Evolutionary conservation across 495 filamentous ascomycete species (phyloP).

Genomic region (Staphylotrichum tortipilum): DNA sequence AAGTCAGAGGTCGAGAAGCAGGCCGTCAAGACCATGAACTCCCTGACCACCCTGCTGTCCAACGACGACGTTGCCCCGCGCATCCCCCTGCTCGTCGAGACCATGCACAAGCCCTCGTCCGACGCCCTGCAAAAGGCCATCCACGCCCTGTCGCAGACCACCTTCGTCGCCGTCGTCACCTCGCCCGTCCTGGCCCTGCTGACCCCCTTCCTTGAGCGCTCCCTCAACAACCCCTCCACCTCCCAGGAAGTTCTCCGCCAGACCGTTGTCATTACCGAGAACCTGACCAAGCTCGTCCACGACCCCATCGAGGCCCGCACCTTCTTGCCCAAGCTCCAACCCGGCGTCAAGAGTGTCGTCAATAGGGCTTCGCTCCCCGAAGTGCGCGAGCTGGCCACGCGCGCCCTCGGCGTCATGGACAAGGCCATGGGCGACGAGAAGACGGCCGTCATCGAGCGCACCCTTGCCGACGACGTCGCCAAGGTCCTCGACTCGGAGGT

Average conservation of each 20-base stretch:
- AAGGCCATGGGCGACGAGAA: conserved; percentile 80
- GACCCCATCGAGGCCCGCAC: conserved; percentile 92
- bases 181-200: conserved; percentile 97
- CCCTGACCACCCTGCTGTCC: conserved; percentile 79
- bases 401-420: conserved; percentile 79
- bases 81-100: conserved; percentile 86
- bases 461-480: conserved; percentile 67
- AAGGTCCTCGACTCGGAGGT: conserved; percentile 66
- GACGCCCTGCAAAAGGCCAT: conserved; percentile 89
- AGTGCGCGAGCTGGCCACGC: conserved; percentile 79
- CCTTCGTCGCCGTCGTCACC: conserved; percentile 92
- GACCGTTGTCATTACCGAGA: conserved; percentile 96
- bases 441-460: conserved; percentile 54
- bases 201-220: conserved; percentile 87
- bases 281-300: conserved; percentile 96
- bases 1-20: conserved; percentile 86
- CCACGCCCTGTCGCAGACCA: conserved; percentile 95
- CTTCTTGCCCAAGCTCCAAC: conserved; percentile 92
- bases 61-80: conserved; percentile 95
- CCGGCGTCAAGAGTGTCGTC: conserved; percentile 82
- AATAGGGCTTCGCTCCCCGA: conserved; percentile 87
- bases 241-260: conserved; percentile 92
- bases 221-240: conserved; percentile 81
- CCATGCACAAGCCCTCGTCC: conserved; percentile 90
- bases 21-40: conserved; percentile 81